Conservation (phyloP, 2,329 filamentous ascomycete genomes). For the Cercospora canescens region DNA sequence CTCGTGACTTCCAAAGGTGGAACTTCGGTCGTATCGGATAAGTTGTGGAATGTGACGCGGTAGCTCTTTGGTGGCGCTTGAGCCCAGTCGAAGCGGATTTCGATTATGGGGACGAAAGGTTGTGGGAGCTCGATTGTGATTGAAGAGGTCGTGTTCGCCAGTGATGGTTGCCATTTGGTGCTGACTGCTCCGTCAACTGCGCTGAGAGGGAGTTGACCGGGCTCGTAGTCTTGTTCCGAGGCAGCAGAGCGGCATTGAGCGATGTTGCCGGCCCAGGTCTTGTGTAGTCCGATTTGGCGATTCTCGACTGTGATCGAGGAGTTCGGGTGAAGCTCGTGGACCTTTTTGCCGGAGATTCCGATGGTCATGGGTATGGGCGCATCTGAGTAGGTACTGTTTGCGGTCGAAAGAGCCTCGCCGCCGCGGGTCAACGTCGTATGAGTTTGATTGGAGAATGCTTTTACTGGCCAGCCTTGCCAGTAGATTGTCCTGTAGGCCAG, state of each 20-base stretch:
- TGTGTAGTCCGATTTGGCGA: constrained; percentile 55
- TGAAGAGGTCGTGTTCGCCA: constrained; percentile 51
- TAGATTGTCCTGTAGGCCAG: constrained; percentile 64
- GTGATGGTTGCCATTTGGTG: constrained; percentile 66
- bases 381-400: constrained; percentile 56
- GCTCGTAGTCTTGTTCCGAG: constrained; percentile 51
- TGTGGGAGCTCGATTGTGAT: constrained; percentile 56
- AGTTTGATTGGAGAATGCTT: constrained; percentile 61
- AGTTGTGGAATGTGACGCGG: constrained; percentile 57
- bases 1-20: constrained; percentile 24
- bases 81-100: constrained; percentile 62
- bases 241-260: constrained; percentile 59
- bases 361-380: constrained; percentile 60
- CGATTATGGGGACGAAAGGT: constrained; percentile 44
- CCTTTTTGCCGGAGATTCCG: constrained; percentile 42
- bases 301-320: constrained; percentile 58
- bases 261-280: constrained; percentile 61
- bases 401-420: constrained; percentile 50
- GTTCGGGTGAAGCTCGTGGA: constrained; percentile 38
- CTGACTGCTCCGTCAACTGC: constrained; percentile 66
- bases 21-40: constrained; percentile 35
- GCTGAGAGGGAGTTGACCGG: constrained; percentile 68
- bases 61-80: constrained; percentile 56
- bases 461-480: constrained; percentile 65
- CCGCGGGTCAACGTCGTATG: constrained; percentile 63